Conservation (phyloP, 306 rosid genomes). For the Gynostemma pentaphyllum region DNA sequence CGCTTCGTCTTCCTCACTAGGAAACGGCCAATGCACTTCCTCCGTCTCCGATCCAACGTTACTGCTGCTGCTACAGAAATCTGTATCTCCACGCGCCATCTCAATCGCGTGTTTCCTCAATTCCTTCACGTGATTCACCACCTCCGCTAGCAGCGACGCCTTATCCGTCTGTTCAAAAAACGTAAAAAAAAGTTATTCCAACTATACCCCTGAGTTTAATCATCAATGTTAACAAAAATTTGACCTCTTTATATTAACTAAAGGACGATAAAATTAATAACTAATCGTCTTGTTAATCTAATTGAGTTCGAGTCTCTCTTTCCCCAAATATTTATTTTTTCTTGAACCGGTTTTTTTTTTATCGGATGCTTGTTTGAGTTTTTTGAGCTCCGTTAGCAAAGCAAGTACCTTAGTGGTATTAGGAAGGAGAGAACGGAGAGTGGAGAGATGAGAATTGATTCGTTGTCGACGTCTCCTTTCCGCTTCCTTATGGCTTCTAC, state of each 20-base stretch:
- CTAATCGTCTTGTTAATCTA: too few relatives aligned
- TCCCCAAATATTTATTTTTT: too few relatives aligned
- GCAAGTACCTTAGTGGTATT: slow-evolving; percentile 43
- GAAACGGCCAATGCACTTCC: slow-evolving; percentile 30
- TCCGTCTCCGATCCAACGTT: slow-evolving; percentile 15
- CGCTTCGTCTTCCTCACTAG: slow-evolving; percentile 55
- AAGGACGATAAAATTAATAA: too few relatives aligned
- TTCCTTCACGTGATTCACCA: slow-evolving; percentile 63
- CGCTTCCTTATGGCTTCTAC: slow-evolving; percentile 81
- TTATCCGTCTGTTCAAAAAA: slow-evolving; percentile 48
- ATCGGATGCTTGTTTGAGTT: too few relatives aligned
- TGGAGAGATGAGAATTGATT: slow-evolving; percentile 79
- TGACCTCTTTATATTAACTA: too few relatives aligned
- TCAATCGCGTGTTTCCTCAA: slow-evolving; percentile 38
- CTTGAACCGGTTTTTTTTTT: too few relatives aligned
- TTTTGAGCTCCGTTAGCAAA: too few relatives aligned
- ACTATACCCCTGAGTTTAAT: too few relatives aligned
- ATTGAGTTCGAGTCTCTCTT: too few relatives aligned
- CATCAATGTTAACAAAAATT: too few relatives aligned
- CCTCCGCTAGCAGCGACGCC: slow-evolving; percentile 80
- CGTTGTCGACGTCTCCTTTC: slow-evolving; percentile 91
- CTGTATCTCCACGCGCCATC: slow-evolving; percentile 21
- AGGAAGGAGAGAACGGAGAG: slow-evolving; percentile 76
- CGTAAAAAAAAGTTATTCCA: background rate
- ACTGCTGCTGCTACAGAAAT: background rate